These are phyloP conservation scores for Crinitomyces ghanaensis DNA, from an alignment of 805 yeast genomes.

Conservation along the genomic window DNA sequence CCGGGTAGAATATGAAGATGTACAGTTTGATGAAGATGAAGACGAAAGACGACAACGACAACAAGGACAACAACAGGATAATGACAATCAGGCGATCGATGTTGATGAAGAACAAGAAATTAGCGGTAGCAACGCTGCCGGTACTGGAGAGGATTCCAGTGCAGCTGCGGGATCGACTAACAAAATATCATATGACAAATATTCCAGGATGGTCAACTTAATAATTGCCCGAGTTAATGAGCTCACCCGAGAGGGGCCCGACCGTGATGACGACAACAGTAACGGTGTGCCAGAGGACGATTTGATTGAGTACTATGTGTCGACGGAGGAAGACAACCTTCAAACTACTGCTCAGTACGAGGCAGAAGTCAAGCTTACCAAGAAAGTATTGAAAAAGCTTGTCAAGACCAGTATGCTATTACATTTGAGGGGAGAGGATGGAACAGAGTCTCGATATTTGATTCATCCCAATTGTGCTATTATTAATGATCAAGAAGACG, in stretches of 20 bases:
- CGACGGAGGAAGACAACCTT: conserved; percentile 59
- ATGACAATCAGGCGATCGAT: conserved; percentile 13
- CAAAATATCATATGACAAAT: conserved; percentile 73
- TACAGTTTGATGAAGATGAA: conserved; percentile 56
- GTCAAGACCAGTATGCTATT: conserved; percentile 77
- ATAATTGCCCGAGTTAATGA: conserved; percentile 57
- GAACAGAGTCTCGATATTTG: conserved; percentile 17
- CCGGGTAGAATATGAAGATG: conserved; percentile 87
- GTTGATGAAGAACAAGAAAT: not conserved
- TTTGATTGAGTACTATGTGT: conserved; percentile 71
- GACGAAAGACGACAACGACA: conserved; percentile 21
- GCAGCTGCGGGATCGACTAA: conserved; percentile 13
- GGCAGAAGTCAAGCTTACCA: conserved; percentile 57
- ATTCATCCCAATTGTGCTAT: conserved; percentile 25
- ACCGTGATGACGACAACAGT: conserved; percentile 27
- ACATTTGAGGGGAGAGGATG: conserved; percentile 42
- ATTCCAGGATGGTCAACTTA: conserved; percentile 70
- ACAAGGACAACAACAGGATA: conserved; percentile 5
- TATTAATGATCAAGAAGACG: conserved; percentile 4
- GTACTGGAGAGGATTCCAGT: conserved; percentile 6
- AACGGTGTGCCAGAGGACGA: conserved; percentile 59
- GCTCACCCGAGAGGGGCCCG: conserved; percentile 38
- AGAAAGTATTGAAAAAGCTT: conserved; percentile 70
- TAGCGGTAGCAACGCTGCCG: conserved; percentile 4
- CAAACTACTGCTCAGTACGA: conserved; percentile 59